A percentile compares a stretch with the other conserved stretches of the same genome.
phyloP scores from a whole-genome alignment of 202 grass and related monocot species.

The Schoenoplectus tabernaemontani region DNA sequence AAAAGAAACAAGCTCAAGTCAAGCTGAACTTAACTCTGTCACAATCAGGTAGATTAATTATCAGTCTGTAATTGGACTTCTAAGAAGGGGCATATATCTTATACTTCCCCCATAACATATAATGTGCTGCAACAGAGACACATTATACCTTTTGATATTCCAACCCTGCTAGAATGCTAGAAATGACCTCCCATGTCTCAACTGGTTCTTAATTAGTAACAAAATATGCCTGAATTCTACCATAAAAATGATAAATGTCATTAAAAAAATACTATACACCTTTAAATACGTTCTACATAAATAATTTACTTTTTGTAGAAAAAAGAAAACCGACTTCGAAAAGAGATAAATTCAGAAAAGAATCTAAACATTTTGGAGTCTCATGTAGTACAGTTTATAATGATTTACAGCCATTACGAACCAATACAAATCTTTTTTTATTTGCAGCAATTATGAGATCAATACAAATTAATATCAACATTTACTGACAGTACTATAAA shows the following conservation, averaged over 20 bases:
- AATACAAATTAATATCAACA: too few species aligned
- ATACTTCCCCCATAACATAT: neutral
- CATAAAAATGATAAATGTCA: neutral
- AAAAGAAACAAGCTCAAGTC: neutral
- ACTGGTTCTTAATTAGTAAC: slow-evolving; percentile 70
- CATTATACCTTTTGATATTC: slow-evolving; percentile 72
- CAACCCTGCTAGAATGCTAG: slow-evolving; percentile 64
- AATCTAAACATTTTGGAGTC: too few species aligned
- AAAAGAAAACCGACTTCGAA: too few species aligned
- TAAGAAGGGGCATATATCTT: neutral
- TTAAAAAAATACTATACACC: neutral
- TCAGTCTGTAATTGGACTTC: neutral
- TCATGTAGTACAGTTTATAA: too few species aligned
- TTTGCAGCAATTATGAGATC: too few species aligned
- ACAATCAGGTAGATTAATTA: neutral
- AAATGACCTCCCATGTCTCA: slow-evolving; percentile 82
- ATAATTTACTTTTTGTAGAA: too few species aligned
- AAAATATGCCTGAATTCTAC: slow-evolving; percentile 60
- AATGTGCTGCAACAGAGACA: neutral
- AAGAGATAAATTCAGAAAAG: too few species aligned
- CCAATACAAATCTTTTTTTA: too few species aligned
- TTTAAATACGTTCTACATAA: too few species aligned
- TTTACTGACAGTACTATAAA: too few species aligned
- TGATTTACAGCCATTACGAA: too few species aligned
- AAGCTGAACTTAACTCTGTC: neutral